Evolutionary conservation across 345 rosid species (phyloP).

Genomic region (Arabidopsis suecica): DNA sequence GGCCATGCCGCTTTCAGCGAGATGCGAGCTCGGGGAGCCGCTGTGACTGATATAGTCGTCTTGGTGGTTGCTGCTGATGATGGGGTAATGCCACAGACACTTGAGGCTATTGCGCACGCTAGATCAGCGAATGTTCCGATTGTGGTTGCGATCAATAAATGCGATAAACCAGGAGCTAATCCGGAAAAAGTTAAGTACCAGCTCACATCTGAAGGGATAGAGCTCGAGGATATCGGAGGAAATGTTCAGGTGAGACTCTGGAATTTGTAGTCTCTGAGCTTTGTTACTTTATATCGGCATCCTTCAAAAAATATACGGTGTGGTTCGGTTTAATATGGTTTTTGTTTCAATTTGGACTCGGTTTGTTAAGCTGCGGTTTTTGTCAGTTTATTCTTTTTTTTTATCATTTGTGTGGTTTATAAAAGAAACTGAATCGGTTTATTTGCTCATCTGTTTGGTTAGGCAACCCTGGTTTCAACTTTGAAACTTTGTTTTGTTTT

Average conservation of each 20-base stretch:
- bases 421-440: background rate
- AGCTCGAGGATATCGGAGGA: conserved; percentile 94
- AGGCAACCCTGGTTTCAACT: background rate
- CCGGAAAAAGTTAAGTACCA: conserved; percentile 82
- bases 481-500: background rate
- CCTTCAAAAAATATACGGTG: too few relatives aligned
- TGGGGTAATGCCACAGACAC: conserved; percentile 98
- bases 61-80: conserved; percentile 97
- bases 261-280: conserved; percentile 1
- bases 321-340: background rate
- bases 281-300: background rate
- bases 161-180: conserved; percentile 88
- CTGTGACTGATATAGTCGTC: conserved; percentile 93
- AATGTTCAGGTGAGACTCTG: conserved; percentile 72
- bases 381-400: too few relatives aligned
- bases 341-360: background rate
- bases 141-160: conserved; percentile 90
- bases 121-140: conserved; percentile 85
- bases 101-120: conserved; percentile 90
- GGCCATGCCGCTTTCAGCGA: conserved; percentile 98
- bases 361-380: background rate
- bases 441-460: background rate
- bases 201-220: conserved; percentile 84
- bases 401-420: background rate
- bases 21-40: conserved; percentile 96